These are phyloP conservation scores for Prosopis cineraria DNA, from an alignment of 306 rosid genomes.

Conservation along the genomic window DNA sequence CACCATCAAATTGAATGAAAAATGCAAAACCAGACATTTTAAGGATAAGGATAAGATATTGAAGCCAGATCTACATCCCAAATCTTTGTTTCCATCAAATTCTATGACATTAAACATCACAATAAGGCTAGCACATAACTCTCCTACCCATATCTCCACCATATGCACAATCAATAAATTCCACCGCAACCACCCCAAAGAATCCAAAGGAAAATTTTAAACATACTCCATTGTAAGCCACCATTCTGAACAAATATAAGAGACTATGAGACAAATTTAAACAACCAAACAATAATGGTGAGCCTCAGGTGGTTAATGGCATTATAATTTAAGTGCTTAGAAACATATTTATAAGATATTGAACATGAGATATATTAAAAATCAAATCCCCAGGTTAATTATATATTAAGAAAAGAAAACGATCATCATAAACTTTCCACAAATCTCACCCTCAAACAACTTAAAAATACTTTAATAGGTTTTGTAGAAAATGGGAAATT, in stretches of 20 bases:
- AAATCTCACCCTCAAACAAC: not conserved
- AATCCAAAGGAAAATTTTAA: not conserved
- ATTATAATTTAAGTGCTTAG: not conserved
- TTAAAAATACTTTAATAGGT: not conserved
- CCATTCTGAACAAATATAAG: not conserved
- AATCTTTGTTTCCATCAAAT: not conserved
- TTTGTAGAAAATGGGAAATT: not conserved
- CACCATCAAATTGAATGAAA: conserved; percentile 23
- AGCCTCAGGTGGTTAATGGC: not conserved
- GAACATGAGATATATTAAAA: not conserved
- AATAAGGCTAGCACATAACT: not conserved
- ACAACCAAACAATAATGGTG: not conserved
- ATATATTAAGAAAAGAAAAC: not conserved
- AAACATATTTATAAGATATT: not conserved
- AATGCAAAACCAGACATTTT: conserved; percentile 13
- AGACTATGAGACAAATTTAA: not conserved
- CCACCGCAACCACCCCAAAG: not conserved
- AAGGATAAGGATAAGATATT: conserved; percentile 8
- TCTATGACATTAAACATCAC: too few relatives aligned
- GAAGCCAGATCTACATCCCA: not conserved
- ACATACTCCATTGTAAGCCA: not conserved
- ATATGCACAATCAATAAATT: conserved; percentile 1
- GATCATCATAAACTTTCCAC: not conserved
- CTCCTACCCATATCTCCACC: conserved; percentile 6
- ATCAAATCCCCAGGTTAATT: not conserved